Evolutionary conservation across 495 filamentous ascomycete genomes (phyloP).

Genomic region (Penicillium fimorum): DNA sequence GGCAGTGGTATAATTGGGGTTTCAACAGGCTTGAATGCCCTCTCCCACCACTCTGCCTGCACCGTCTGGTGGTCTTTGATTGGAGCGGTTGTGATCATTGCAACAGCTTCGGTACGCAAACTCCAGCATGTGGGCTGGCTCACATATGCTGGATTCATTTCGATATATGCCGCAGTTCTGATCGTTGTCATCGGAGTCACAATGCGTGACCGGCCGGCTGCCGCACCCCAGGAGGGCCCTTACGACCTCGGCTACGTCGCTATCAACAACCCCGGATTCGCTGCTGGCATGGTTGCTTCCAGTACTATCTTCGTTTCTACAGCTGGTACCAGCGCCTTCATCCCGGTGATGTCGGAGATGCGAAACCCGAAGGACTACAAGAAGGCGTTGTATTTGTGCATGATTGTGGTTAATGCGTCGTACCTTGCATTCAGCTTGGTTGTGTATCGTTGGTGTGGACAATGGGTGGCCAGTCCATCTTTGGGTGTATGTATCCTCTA

Average conservation of each 20-base stretch:
- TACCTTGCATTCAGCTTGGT: conserved; percentile 51
- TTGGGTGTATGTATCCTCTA: conserved; percentile 42
- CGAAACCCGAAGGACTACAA: conserved; percentile 61
- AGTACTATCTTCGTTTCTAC: conserved; percentile 41
- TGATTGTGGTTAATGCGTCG: conserved; percentile 57
- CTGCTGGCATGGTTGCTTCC: conserved; percentile 37
- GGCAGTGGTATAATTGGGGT: conserved; percentile 49
- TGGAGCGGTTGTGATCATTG: conserved; percentile 62
- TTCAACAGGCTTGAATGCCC: conserved; percentile 49
- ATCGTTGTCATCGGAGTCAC: conserved; percentile 51
- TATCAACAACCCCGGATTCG: conserved; percentile 32
- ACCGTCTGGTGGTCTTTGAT: conserved; percentile 44
- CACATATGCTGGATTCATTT: conserved; percentile 42
- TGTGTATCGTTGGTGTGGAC: conserved; percentile 69
- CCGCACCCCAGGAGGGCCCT: conserved; percentile 30
- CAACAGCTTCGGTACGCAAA: conserved; percentile 37
- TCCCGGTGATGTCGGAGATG: conserved; percentile 75
- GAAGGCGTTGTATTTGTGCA: conserved; percentile 61
- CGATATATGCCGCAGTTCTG: conserved; percentile 45
- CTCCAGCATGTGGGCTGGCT: conserved; percentile 44
- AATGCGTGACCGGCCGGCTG: conserved; percentile 36
- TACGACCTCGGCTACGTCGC: conserved; percentile 47
- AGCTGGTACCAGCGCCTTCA: conserved; percentile 64
- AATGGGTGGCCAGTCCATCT: conserved; percentile 64
- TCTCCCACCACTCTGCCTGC: conserved; percentile 48